Evolutionary conservation across 2,329 filamentous ascomycete species (phyloP), one percentile per base, ranked within the genome.

Genomic region (Coniochaeta ligniaria): DNA sequence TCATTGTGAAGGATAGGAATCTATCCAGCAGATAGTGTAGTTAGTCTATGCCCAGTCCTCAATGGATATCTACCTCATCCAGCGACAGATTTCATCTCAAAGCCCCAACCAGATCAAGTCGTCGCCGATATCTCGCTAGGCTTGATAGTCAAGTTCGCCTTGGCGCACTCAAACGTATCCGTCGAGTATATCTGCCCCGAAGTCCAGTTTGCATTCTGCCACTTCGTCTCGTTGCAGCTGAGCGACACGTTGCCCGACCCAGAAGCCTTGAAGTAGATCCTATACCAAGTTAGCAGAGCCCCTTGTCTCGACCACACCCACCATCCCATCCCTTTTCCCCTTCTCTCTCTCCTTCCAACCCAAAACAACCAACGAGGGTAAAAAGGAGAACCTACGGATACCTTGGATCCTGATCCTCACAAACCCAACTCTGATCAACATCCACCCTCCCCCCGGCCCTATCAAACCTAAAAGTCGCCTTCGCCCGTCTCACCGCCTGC

Each of bases 371-470:
- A 16, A 45, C 41, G 20, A 22, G 6, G 4, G 20, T 20, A 22
- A 45, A 24, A 20, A 20, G 43, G 12, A 17, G 28, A 20, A 69
- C 72, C 66, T 66, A 73, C 71, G 71, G 69, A 57, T 68, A 70
- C 57, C 66, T 33, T 1, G 71, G 65, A 59, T 77, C 74, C 12
- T 60, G 47, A 35, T 74, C 72, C 54, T 65, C 64, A 68, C 78
- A 81, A n/a, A 61, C 63, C 78, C 78, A 81, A 4, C 72, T 75
- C 69, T 80, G 77, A 68, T 76, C 76, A 66, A 80, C 61, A 57
- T 67, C 65, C 54, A 80, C 68, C 45, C 67, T 60, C 12, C 68
- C 67, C 41, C 63, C 65, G 14, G 73, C 66, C n/a, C 72, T 66
- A 65, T 69, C 72, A 64, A 72, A 80, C 63, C 67, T 71, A 63